phyloP scores from a whole-genome alignment of 2,329 filamentous ascomycete species.

The Colletotrichum trifolii region DNA sequence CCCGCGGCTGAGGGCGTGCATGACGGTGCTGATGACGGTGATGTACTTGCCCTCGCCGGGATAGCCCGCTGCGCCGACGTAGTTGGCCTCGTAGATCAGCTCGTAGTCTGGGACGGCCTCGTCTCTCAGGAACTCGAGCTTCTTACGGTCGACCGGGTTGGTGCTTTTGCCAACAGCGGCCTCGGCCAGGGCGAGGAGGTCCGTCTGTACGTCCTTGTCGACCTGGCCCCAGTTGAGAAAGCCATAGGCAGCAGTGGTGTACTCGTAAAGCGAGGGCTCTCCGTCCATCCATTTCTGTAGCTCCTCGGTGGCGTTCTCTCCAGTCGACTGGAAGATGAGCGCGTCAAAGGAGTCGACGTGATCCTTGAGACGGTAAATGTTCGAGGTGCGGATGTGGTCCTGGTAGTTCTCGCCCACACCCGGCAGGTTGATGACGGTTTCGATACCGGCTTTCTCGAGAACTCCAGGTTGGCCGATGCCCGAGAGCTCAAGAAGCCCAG shows the following conservation, averaged over 20 bases:
- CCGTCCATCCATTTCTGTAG: conserved; percentile 48
- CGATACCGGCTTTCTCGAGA: conserved; percentile 58
- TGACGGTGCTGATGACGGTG: conserved; percentile 42
- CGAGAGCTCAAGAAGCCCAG: conserved; percentile 66
- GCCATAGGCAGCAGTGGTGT: conserved; percentile 51
- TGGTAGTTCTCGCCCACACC: conserved; percentile 61
- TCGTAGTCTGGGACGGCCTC: conserved; percentile 52
- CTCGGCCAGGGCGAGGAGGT: conserved; percentile 47
- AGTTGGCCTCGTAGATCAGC: conserved; percentile 57
- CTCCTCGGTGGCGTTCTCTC: conserved; percentile 48
- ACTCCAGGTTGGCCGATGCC: conserved; percentile 64
- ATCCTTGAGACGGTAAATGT: conserved; percentile 47
- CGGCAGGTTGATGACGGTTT: conserved; percentile 62
- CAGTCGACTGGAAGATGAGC: conserved; percentile 43
- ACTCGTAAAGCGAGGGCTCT: conserved; percentile 50
- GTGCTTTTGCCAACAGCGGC: conserved; percentile 42
- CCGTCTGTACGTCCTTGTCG: conserved; percentile 43
- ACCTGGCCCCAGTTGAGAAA: conserved; percentile 55
- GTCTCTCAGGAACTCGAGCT: conserved; percentile 52
- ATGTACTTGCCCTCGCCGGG: conserved; percentile 45
- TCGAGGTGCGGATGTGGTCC: conserved; percentile 48
- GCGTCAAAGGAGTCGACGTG: conserved; percentile 46
- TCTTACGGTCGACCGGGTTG: conserved; percentile 50
- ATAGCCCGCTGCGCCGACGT: conserved; percentile 53
- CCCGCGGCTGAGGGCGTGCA: conserved; percentile 47